Conservation (phyloP, 2,329 filamentous ascomycete genomes). For the Penicillium sp. region DNA sequence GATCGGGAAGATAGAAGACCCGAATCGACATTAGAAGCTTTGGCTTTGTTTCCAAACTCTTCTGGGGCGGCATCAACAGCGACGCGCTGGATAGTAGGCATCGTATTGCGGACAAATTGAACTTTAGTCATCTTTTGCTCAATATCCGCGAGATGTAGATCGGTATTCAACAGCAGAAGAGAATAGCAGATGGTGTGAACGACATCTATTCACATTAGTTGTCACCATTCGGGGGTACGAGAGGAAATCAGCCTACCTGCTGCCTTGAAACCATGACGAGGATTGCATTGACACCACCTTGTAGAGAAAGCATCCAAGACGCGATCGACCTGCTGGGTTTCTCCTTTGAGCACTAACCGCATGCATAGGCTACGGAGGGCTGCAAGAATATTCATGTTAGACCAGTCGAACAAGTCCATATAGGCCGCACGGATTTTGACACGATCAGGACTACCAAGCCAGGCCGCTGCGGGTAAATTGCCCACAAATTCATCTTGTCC, state of each 20-base stretch:
- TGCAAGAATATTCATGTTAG: slow-evolving; percentile 76
- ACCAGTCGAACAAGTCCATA: slow-evolving; percentile 90
- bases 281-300: slow-evolving; percentile 93
- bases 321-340: slow-evolving; percentile 95
- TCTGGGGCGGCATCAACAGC: slow-evolving; percentile 73
- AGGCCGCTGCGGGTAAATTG: slow-evolving; percentile 80
- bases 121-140: slow-evolving; percentile 93
- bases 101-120: slow-evolving; percentile 96
- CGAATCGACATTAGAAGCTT: slow-evolving; percentile 49
- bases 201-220: slow-evolving; percentile 66
- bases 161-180: slow-evolving; percentile 91
- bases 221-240: background rate
- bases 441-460: slow-evolving; percentile 72
- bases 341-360: slow-evolving; percentile 80
- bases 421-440: slow-evolving; percentile 71
- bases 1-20: slow-evolving; percentile 17
- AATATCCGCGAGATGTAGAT: slow-evolving; percentile 93
- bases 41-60: slow-evolving; percentile 60
- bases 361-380: slow-evolving; percentile 81
- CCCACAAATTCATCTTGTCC: slow-evolving; percentile 78
- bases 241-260: slow-evolving; percentile 62
- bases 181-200: slow-evolving; percentile 98
- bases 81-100: slow-evolving; percentile 82
- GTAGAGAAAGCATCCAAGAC: slow-evolving; percentile 88
- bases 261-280: slow-evolving; percentile 89